Evolutionary conservation across 164 flowering plant species (phyloP).

Genomic region (Hamamelis virginiana): DNA sequence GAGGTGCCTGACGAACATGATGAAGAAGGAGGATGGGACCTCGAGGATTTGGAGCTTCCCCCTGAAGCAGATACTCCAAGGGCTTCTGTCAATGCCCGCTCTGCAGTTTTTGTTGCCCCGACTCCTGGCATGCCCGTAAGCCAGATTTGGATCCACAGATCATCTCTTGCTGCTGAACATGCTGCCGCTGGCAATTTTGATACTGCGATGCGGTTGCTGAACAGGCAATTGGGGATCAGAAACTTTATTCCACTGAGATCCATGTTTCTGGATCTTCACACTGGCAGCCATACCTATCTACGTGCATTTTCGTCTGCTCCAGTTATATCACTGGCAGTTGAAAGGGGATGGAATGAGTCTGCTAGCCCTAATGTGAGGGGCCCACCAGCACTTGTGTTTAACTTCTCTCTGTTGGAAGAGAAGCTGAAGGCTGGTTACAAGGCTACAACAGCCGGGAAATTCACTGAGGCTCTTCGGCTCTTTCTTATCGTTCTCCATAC

Average conservation of each 20-base stretch:
- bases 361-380: conserved; percentile 69
- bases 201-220: conserved; percentile 63
- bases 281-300: conserved; percentile 69
- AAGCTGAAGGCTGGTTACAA: conserved; percentile 74
- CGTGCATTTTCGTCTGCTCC: conserved; percentile 59
- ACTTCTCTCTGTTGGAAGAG: conserved; percentile 76
- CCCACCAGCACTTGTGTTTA: conserved; percentile 76
- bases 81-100: conserved; percentile 40
- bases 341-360: conserved; percentile 62
- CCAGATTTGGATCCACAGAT: conserved; percentile 81
- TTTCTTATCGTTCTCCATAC: conserved; percentile 49
- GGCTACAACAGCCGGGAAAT: conserved; percentile 59
- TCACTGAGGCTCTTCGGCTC: conserved; percentile 57
- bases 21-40: conserved; percentile 78
- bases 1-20: conserved; percentile 59
- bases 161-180: conserved; percentile 91
- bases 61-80: conserved; percentile 63
- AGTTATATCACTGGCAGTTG: conserved; percentile 63
- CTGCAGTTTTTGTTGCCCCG: conserved; percentile 69
- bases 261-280: conserved; percentile 68
- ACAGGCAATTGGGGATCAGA: conserved; percentile 63
- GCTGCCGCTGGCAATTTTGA: conserved; percentile 94
- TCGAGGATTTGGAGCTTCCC: conserved; percentile 68
- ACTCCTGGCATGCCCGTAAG: conserved; percentile 81
- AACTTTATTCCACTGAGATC: conserved; percentile 73